Evolutionary conservation across 1,284 basidiomycete genomes (phyloP).

Genomic region (Malassezia brasiliensis): DNA sequence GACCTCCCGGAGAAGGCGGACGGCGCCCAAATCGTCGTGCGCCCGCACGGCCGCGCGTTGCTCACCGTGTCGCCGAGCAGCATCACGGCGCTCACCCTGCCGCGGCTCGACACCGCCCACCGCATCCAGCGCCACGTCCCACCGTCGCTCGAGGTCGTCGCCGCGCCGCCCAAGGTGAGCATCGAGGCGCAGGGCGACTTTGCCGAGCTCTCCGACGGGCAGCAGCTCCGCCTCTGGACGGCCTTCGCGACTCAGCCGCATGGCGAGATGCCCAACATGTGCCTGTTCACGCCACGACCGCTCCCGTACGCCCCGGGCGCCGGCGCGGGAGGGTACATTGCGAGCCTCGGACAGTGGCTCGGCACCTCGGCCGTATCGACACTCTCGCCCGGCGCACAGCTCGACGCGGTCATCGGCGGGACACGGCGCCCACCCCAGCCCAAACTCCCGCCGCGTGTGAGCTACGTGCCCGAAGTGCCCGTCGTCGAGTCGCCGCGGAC

Average conservation of each 20-base stretch:
- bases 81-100: constrained; percentile 29
- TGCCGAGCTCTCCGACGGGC: constrained; percentile 31
- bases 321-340: constrained; percentile 28
- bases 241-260: constrained; percentile 29
- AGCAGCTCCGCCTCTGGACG: constrained; percentile 40
- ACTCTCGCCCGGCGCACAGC: constrained; percentile 26
- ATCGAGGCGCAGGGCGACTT: constrained; percentile 35
- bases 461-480: constrained; percentile 1
- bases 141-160: constrained; percentile 19
- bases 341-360: constrained; percentile 33
- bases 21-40: constrained; percentile 27
- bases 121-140: constrained; percentile 37
- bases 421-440: constrained; percentile 26
- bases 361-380: constrained; percentile 26
- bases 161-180: constrained; percentile 11
- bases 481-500: neutral
- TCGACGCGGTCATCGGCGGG: constrained; percentile 29
- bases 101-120: constrained; percentile 25
- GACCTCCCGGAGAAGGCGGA: constrained; percentile 29
- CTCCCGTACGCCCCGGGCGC: constrained; percentile 33
- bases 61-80: constrained; percentile 26
- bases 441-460: constrained; percentile 18
- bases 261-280: constrained; percentile 28
- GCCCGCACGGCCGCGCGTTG: constrained; percentile 23
- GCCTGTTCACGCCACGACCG: constrained; percentile 20